Evolutionary conservation across 768 basidiomycete species (phyloP), one percentile per base, ranked within the genome.

Genomic region (Tricholoma matsutake): DNA sequence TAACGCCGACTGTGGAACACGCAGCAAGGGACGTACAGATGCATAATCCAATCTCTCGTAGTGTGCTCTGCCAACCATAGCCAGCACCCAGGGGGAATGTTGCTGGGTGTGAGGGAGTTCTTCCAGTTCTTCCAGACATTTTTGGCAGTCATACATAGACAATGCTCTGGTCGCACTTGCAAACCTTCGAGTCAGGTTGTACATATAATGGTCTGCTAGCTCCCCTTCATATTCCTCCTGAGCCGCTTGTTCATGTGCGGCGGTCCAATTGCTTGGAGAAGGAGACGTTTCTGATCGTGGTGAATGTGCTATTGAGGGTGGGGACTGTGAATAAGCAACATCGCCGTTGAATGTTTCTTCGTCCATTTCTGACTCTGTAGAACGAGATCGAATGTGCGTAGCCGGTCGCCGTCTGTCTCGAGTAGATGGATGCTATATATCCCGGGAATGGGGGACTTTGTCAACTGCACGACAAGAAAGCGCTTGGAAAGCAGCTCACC

Each of bases 11-110:
- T 64, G 63, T 64, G 67, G 55, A 34, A 58, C 58, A 64, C 52
- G 39, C 45, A 57, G 61, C 35, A 57, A 65, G 61, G 57, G 60
- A 81, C 94, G 73, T 76, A 98, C 96, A 75, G 88, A 84, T 63
- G 85, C 79, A 77, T 97, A 98, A 69, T 98, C 89, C 62, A 89
- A 83, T 72, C 85, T 82, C 74, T 98, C 97, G 73, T 94, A 97
- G 70, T 93, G 88, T 55, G 92, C 92, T 72, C 87, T 86, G 11
- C 91, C 97, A 13, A 91, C 82, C 81, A 96, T 85, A 16, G 88
- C 85, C 68, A 95, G 78, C 47, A 92, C 89, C 80, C 85, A 89
- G 56, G 89, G 81, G 39, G 89, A 89, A 59, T 84, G 78, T 70
- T 91, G 87, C 60, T 96, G 88, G 56, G 80, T 80, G 60, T 79